phyloP scores from a whole-genome alignment of 2,329 filamentous ascomycete species.

The Intubia oerlemansii region DNA sequence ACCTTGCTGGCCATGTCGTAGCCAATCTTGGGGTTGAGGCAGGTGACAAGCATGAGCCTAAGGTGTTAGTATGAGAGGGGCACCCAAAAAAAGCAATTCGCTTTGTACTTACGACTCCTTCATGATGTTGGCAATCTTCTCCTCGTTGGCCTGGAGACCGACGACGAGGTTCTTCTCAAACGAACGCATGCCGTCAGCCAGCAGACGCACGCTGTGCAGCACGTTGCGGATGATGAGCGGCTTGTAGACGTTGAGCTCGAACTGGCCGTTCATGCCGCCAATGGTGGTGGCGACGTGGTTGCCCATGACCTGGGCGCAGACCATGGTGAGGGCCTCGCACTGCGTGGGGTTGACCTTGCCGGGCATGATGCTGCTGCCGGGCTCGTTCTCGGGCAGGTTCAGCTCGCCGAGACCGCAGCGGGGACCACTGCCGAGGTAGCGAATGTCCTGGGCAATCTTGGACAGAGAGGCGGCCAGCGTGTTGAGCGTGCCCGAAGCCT shows the following conservation, averaged over 20 bases:
- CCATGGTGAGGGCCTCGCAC: constrained; percentile 93
- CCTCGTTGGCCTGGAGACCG: constrained; percentile 82
- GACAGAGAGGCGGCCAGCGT: constrained; percentile 77
- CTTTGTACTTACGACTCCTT: constrained; percentile 86
- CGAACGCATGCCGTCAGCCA: constrained; percentile 81
- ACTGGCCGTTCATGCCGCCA: constrained; percentile 92
- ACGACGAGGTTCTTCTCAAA: constrained; percentile 86
- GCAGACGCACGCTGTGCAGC: constrained; percentile 72
- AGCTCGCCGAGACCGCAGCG: constrained; percentile 92
- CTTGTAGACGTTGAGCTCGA: constrained; percentile 98
- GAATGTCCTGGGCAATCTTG: constrained; percentile 97
- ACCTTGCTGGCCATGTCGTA: constrained; percentile 97
- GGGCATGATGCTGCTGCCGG: constrained; percentile 95
- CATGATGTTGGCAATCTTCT: constrained; percentile 72
- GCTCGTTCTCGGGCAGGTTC: constrained; percentile 89
- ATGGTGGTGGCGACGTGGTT: constrained; percentile 89
- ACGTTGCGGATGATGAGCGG: constrained; percentile 89
- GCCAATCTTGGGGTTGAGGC: constrained; percentile 90
- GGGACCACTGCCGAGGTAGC: constrained; percentile 88
- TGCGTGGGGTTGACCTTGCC: constrained; percentile 99
- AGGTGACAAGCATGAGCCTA: constrained; percentile 94
- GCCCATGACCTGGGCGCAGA: constrained; percentile 93
- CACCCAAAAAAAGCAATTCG: background rate
- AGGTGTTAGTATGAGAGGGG: constrained; percentile 1
- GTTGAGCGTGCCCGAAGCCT: constrained; percentile 85